Conservation (phyloP, 2,329 filamentous ascomycete genomes). For the Penicillium sp. region DNA sequence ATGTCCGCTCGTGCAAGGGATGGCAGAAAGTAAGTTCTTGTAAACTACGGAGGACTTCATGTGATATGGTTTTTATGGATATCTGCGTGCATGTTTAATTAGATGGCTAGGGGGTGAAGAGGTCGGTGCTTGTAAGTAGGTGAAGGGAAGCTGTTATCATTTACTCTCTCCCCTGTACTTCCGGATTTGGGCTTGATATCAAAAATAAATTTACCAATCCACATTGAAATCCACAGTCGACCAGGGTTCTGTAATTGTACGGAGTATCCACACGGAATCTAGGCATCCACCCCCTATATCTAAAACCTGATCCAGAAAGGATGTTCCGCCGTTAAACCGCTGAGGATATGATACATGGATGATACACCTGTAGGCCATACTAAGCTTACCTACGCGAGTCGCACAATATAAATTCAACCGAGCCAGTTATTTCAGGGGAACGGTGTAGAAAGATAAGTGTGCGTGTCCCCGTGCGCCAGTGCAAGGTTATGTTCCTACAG, state of each 20-base stretch:
- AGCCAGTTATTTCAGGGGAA: not conserved
- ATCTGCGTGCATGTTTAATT: not conserved
- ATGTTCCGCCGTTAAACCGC: not conserved
- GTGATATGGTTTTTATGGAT: not conserved
- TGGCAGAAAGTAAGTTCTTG: slow-evolving; percentile 4
- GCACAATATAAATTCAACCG: slow-evolving; percentile 2
- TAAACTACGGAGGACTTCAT: not conserved
- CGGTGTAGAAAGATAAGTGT: slow-evolving; percentile 1
- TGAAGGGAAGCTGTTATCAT: not conserved
- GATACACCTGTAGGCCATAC: not conserved
- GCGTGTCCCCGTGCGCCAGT: slow-evolving; percentile 7
- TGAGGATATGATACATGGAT: not conserved
- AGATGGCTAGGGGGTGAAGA: not conserved
- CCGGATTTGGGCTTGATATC: not conserved
- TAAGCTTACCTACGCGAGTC: slow-evolving; percentile 4
- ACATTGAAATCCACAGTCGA: not conserved
- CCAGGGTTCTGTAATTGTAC: not conserved
- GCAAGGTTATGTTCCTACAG: slow-evolving; percentile 18
- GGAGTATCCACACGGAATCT: not conserved
- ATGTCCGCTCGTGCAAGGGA: slow-evolving; percentile 17
- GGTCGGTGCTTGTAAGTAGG: not conserved
- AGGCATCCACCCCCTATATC: not conserved
- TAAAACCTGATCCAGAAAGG: not conserved
- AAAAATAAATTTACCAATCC: not conserved
- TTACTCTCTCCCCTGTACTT: not conserved